Conservation (phyloP, 805 yeast genomes). For the Cyberlindnera lachancei region DNA sequence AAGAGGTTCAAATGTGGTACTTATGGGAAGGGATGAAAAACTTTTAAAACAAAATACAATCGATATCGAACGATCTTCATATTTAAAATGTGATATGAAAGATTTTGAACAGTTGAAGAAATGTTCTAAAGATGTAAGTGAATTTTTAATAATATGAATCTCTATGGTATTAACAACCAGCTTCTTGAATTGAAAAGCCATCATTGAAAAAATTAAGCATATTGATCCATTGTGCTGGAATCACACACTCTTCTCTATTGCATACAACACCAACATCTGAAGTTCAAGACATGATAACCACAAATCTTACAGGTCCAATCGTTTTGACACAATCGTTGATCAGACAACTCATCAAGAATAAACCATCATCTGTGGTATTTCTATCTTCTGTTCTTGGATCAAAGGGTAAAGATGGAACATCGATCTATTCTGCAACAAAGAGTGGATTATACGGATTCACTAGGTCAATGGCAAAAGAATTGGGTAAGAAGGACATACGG, state of each 20-base stretch:
- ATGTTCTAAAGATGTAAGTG: not conserved
- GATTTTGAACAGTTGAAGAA: slow-evolving; percentile 4
- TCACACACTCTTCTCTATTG: slow-evolving; percentile 49
- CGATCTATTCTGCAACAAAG: slow-evolving; percentile 64
- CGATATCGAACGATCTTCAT: slow-evolving; percentile 14
- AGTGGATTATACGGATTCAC: slow-evolving; percentile 64
- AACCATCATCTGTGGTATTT: slow-evolving; percentile 41
- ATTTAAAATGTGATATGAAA: slow-evolving; percentile 12
- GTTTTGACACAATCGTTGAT: slow-evolving; percentile 45
- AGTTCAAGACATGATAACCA: slow-evolving; percentile 38
- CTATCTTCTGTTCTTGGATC: slow-evolving; percentile 58
- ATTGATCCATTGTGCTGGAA: slow-evolving; percentile 45
- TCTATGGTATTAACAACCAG: no score
- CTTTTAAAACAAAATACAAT: slow-evolving; percentile 27
- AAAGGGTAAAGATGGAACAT: slow-evolving; percentile 45
- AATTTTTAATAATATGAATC: no score
- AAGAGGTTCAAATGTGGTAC: slow-evolving; percentile 43
- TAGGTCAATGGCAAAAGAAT: slow-evolving; percentile 49
- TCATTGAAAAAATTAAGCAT: slow-evolving; percentile 15
- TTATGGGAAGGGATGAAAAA: slow-evolving; percentile 41
- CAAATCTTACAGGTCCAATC: slow-evolving; percentile 59
- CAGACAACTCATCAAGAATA: slow-evolving; percentile 40
- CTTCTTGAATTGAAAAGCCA: no score
- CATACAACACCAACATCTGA: slow-evolving; percentile 32
- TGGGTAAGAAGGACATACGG: slow-evolving; percentile 43